Percentiles rank a stretch among this genome's conserved stretches.
phyloP scores from a whole-genome alignment of 73 alveolate species.

The Paramecium pentaurelia region DNA sequence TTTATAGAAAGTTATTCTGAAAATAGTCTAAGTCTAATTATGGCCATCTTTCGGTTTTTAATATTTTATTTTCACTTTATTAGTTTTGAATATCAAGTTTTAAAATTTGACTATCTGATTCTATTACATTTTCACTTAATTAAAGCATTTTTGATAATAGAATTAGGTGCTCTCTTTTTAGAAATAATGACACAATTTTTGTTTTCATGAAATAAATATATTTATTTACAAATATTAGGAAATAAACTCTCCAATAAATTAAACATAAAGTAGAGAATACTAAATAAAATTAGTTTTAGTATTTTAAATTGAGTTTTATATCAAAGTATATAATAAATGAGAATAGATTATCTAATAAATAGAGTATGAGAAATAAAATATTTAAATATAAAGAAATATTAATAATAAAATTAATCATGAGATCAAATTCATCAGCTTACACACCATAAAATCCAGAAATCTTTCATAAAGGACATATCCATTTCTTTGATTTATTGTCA shows the following conservation, averaged over 20 bases:
- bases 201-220: conserved; percentile 20
- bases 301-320: background rate
- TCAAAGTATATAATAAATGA: background rate
- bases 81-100: background rate
- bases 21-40: background rate
- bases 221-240: background rate
- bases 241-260: background rate
- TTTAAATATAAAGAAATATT: background rate
- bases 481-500: conserved; percentile 53
- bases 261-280: background rate
- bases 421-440: background rate
- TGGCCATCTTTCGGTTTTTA: conserved; percentile 8
- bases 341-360: background rate
- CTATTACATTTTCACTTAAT: background rate
- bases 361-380: background rate
- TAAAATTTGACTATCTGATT: background rate
- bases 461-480: conserved; percentile 58
- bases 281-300: background rate
- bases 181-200: conserved; percentile 1
- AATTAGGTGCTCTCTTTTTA: conserved; percentile 17
- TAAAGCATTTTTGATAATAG: background rate
- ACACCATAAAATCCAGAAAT: conserved; percentile 8
- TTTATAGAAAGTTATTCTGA: background rate
- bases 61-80: background rate
- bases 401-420: background rate